phyloP scores from a whole-genome alignment of 2,329 filamentous ascomycete genomes.

The Cercospora sp. region DNA sequence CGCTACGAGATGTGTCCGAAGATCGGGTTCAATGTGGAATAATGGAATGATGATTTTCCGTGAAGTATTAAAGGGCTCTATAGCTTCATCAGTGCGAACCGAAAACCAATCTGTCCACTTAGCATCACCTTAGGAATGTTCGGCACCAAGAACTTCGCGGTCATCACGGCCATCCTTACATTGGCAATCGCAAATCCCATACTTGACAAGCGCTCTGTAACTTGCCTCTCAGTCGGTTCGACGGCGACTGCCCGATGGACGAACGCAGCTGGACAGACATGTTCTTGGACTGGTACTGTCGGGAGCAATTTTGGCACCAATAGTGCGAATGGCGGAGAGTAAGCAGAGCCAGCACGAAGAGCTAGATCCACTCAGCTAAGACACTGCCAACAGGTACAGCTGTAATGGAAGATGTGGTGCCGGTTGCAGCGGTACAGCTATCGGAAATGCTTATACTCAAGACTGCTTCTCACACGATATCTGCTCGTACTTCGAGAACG shows the following conservation, averaged over 20 bases:
- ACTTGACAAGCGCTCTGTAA: constrained; percentile 23
- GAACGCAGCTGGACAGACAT: constrained; percentile 46
- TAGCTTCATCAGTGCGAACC: background rate
- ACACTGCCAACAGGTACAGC: constrained; percentile 44
- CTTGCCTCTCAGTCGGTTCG: constrained; percentile 44
- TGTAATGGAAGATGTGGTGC: constrained; percentile 54
- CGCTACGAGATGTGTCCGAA: background rate
- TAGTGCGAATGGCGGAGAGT: constrained; percentile 49
- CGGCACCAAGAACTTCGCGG: background rate
- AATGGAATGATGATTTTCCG: background rate
- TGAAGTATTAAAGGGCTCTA: background rate
- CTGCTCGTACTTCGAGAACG: constrained; percentile 54
- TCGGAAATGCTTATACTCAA: constrained; percentile 54
- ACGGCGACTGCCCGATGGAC: constrained; percentile 52
- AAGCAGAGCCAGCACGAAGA: constrained; percentile 24
- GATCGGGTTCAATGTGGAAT: background rate
- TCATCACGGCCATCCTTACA: background rate
- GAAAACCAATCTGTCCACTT: background rate
- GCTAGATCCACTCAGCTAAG: background rate
- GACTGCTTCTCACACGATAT: constrained; percentile 56
- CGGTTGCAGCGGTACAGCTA: constrained; percentile 47
- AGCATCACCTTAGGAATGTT: background rate
- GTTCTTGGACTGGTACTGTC: constrained; percentile 49
- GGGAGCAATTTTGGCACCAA: constrained; percentile 54
- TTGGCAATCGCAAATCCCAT: constrained; percentile 9